Evolutionary conservation across 2,329 filamentous ascomycete genomes (phyloP).

Genomic region (Pseudogymnoascus sp.): DNA sequence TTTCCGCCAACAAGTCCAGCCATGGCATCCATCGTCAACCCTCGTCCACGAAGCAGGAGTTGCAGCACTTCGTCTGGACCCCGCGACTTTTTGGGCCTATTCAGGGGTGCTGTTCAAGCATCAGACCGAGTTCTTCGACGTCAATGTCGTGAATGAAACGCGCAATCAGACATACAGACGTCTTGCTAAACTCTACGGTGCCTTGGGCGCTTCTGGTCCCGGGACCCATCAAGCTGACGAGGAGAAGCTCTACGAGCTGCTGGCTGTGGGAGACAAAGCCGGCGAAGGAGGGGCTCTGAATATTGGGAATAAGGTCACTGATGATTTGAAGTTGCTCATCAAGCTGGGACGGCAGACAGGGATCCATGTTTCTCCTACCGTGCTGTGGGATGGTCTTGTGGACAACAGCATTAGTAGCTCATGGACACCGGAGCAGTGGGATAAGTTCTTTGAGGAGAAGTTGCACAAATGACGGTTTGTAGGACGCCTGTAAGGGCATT

Average conservation of each 20-base stretch:
- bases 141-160: conserved; percentile 71
- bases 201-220: conserved; percentile 39
- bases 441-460: conserved; percentile 68
- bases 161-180: conserved; percentile 77
- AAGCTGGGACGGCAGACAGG: conserved; percentile 73
- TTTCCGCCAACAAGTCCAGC: conserved; percentile 87
- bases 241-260: conserved; percentile 57
- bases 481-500: neutral
- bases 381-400: conserved; percentile 79
- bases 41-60: conserved; percentile 75
- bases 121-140: conserved; percentile 77
- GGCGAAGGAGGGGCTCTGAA: conserved; percentile 63
- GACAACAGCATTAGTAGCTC: conserved; percentile 69
- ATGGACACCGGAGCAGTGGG: conserved; percentile 76
- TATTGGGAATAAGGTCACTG: conserved; percentile 70
- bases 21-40: conserved; percentile 86
- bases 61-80: conserved; percentile 64
- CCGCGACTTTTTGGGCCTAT: conserved; percentile 71
- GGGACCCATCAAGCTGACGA: conserved; percentile 45
- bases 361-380: conserved; percentile 86
- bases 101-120: conserved; percentile 55
- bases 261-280: conserved; percentile 62
- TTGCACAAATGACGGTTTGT: neutral
- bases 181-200: conserved; percentile 61
- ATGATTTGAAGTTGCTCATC: conserved; percentile 75